Conservation (phyloP, 2,329 filamentous ascomycete species). For the Exophiala bonariae region DNA sequence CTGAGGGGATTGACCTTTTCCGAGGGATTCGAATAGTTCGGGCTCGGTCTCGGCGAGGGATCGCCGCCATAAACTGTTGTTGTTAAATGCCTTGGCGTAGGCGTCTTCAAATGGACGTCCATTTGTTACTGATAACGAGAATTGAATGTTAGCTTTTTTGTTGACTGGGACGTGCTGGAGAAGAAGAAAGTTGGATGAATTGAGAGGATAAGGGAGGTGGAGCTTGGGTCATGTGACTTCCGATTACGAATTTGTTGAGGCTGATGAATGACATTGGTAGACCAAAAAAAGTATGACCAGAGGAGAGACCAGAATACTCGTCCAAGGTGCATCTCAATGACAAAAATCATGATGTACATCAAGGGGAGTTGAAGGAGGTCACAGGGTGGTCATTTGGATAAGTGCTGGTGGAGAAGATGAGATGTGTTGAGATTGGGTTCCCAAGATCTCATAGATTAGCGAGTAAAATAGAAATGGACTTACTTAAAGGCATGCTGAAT, state of each 20-base stretch:
- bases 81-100: conserved; percentile 27
- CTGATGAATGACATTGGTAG: neutral
- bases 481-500: neutral
- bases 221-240: neutral
- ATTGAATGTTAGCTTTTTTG: neutral
- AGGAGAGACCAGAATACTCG: neutral
- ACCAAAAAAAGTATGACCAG: neutral
- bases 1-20: conserved; percentile 63
- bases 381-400: neutral
- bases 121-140: neutral
- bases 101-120: conserved; percentile 14
- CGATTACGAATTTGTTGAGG: neutral
- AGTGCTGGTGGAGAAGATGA: too few species aligned
- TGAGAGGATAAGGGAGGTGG: neutral
- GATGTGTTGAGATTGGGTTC: too few species aligned
- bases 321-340: neutral
- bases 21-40: conserved; percentile 67
- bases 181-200: neutral
- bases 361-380: neutral
- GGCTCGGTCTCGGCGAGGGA: conserved; percentile 49
- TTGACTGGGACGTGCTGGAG: neutral
- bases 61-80: conserved; percentile 28
- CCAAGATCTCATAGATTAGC: neutral
- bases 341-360: neutral
- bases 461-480: neutral